Evolutionary conservation across 2,329 filamentous ascomycete species (phyloP).

Genomic region (Hypoxylon sp.): DNA sequence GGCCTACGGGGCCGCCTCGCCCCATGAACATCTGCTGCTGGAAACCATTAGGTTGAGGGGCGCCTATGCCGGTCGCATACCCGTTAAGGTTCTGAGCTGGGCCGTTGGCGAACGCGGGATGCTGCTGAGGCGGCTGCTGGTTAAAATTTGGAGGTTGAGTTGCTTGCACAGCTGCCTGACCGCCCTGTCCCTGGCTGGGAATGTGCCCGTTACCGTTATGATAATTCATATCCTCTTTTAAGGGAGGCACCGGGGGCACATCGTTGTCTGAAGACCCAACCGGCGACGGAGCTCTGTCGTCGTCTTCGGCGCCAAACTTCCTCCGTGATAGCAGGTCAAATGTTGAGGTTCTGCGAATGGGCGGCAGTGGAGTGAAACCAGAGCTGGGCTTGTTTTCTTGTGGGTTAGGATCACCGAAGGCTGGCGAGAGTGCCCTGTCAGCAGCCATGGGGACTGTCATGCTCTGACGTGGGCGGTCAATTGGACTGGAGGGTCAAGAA

Average conservation of each 20-base stretch:
- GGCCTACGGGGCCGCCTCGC: conserved; percentile 44
- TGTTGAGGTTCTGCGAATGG: conserved; percentile 70
- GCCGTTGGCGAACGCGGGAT: conserved; percentile 27
- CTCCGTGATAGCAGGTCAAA: conserved; percentile 63
- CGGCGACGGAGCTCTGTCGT: conserved; percentile 50
- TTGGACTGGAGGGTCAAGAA: conserved; percentile 42
- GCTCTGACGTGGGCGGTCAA: conserved; percentile 44
- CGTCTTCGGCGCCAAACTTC: conserved; percentile 56
- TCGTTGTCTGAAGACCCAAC: conserved; percentile 48
- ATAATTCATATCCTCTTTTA: conserved; percentile 44
- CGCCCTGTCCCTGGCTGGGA: conserved; percentile 25
- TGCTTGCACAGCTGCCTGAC: conserved; percentile 38
- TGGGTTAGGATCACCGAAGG: conserved; percentile 38
- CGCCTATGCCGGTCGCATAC: conserved; percentile 33
- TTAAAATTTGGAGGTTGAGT: conserved; percentile 44
- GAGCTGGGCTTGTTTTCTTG: conserved; percentile 51
- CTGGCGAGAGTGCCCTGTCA: conserved; percentile 43
- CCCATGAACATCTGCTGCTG: conserved; percentile 46
- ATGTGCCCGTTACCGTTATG: conserved; percentile 52
- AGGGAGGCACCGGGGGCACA: conserved; percentile 42
- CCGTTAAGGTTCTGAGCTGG: conserved; percentile 39
- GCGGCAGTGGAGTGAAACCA: conserved; percentile 71
- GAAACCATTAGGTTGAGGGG: conserved; percentile 40
- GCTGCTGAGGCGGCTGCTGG: conserved; percentile 39
- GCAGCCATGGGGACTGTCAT: conserved; percentile 50